Conservation (phyloP, 805 yeast genomes). For the Wickerhamiella slavikovae region DNA sequence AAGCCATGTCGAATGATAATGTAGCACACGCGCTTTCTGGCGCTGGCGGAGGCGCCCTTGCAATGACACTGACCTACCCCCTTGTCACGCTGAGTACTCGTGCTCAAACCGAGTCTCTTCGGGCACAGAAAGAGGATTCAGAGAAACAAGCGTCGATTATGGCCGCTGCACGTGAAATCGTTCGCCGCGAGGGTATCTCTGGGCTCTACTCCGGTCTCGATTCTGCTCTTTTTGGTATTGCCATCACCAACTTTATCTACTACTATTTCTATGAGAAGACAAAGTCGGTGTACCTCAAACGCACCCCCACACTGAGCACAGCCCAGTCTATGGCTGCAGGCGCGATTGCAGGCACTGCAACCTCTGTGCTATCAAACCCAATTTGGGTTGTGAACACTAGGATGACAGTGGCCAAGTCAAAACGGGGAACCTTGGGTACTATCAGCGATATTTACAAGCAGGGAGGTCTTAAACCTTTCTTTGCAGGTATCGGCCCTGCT, state of each 20-base stretch:
- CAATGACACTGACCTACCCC: conserved; percentile 80
- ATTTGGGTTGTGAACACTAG: conserved; percentile 93
- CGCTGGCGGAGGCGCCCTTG: conserved; percentile 78
- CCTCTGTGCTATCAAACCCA: conserved; percentile 69
- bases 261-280: conserved; percentile 78
- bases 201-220: conserved; percentile 76
- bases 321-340: conserved; percentile 57
- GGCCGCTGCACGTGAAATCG: conserved; percentile 27
- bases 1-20: conserved; percentile 17
- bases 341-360: conserved; percentile 70
- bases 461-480: conserved; percentile 54
- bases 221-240: conserved; percentile 69
- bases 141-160: conserved; percentile 13
- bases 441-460: conserved; percentile 39
- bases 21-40: conserved; percentile 88
- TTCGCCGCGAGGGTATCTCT: conserved; percentile 35
- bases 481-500: conserved; percentile 79
- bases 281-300: conserved; percentile 15
- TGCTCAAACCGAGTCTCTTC: conserved; percentile 46
- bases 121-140: conserved; percentile 7
- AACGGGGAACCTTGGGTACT: conserved; percentile 25
- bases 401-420: conserved; percentile 36
- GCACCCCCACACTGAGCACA: conserved; percentile 23
- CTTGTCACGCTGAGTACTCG: conserved; percentile 69
- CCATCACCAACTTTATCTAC: conserved; percentile 71